Evolutionary conservation across 176 grass and related monocot species (phyloP).

Genomic region (Cocos nucifera): DNA sequence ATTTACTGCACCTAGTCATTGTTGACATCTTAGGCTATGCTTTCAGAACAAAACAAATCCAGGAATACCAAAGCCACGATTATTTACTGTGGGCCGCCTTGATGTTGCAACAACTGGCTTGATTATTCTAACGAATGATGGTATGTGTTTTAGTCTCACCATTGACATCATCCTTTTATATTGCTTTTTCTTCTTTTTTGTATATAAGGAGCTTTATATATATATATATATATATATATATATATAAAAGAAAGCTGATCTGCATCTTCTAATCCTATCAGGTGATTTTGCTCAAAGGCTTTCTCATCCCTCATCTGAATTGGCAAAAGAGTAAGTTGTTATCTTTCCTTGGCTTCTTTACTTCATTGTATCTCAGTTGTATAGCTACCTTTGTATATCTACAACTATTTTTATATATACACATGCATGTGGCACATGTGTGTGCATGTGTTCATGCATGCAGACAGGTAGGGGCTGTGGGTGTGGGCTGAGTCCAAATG

Average conservation of each 20-base stretch:
- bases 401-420: too few species aligned
- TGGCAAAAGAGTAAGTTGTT: slow-evolving; percentile 74
- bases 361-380: background rate
- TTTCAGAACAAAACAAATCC: slow-evolving; percentile 62
- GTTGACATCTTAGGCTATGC: background rate
- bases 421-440: too few species aligned
- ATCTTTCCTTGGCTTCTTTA: slow-evolving; percentile 4
- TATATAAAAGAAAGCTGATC: background rate
- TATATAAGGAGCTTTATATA: background rate
- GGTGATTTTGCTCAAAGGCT: slow-evolving; percentile 86
- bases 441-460: too few species aligned
- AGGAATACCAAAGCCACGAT: slow-evolving; percentile 69
- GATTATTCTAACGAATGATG: slow-evolving; percentile 96
- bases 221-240: too few species aligned
- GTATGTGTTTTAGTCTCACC: slow-evolving; percentile 27
- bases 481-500: too few species aligned
- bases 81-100: slow-evolving; percentile 88
- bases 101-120: slow-evolving; percentile 91
- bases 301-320: slow-evolving; percentile 86
- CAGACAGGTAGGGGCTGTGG: too few species aligned
- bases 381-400: too few species aligned
- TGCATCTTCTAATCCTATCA: slow-evolving; percentile 8
- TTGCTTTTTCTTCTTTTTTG: slow-evolving; percentile 1
- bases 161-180: slow-evolving; percentile 1
- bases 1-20: background rate